Evolutionary conservation across 345 rosid genomes (phyloP), one percentile per base, ranked within the genome.

Genomic region (Lenwebbia sp.): DNA sequence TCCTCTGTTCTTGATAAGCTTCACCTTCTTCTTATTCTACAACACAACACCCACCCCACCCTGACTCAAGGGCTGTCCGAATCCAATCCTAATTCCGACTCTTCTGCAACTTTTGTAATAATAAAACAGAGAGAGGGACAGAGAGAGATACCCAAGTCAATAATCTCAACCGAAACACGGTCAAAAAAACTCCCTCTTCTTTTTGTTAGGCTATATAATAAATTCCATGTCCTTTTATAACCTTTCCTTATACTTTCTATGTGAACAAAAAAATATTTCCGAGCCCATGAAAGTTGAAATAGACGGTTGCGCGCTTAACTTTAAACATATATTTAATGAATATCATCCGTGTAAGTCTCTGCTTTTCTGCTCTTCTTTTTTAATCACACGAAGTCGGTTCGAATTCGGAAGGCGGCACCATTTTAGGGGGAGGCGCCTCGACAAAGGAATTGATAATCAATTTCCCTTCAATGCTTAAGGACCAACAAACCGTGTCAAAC

Each of bases 91-190:
- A 49, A 62, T 75, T 7, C 83, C 9, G 54, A 70, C 52, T 85
- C 83, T 55, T 33, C 51, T 49, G 50, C 58, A 21, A 21, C 57
- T 51, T 21, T 33, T 19, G 9, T 33, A 37, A 70, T 70, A 10
- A 37, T 19, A 70, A 33, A 33, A 70, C 78, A 17, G 13, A 33
- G 21, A 14, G 21, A 52, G 54, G 12, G 54, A 51, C 25, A 85
- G 57, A 74, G 44, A 44, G 62, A 57, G 28, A 81, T 86, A 65
- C 78, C 82, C 70, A 62, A 82, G 89, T 89, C 91, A 85, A 88
- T 87, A 87, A 89, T 87, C 82, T 86, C 89, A 89, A 55, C 88
- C 1, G 85, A 88, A 88, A 58, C 92, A 83, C 62, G 56, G 83
- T 83, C 14, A 25, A 62, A 47, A 57, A 44, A 52, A 28, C 88